Evolutionary conservation across 257 asterid genomes (phyloP), one percentile per base, ranked within the genome.

Genomic region (Gynochthodes officinalis): DNA sequence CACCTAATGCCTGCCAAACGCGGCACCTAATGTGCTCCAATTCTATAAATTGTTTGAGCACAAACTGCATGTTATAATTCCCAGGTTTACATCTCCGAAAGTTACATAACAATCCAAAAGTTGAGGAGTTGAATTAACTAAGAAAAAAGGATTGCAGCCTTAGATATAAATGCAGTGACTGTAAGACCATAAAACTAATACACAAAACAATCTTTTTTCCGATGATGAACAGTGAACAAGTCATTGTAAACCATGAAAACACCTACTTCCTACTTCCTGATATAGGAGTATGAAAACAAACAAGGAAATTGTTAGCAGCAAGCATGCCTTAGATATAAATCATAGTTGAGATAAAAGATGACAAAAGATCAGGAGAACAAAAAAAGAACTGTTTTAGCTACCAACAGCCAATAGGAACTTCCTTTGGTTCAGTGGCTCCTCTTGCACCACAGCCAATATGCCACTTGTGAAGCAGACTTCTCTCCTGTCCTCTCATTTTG

Each of bases 371-470:
- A 57, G 67, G 60, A 42, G 68, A 30, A 40, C 23, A 3, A 59
- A 66, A 57, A 5, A 1, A 44, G 7, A 27, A 28, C 66, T n/a
- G 71, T 53, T 76, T 81, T 83, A 91, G 80, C 86, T 87, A 78
- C 85, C 86, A 64, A 72, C 70, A 68, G 97, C 90, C 78, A 84
- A 86, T 72, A 95, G 35, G 76, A 85, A 80, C 80, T 86, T 90
- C 74, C 82, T 82, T 75, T 82, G 85, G 79, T 85, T 88, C 14
- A 46, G 80, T 5, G 92, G 89, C 54, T 95, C 99, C 87, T 87
- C 96, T 44, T 81, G 90, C 83, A 92, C 80, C 77, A 64, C 82
- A 60, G 30, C 78, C 75, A 39, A 67, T 65, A 67, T 46, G n/a
- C 37, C 42, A 37, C 64, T 21, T 62, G 82, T 67, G 72, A 55